These are phyloP conservation scores for Penium margaritaceum DNA, from an alignment of 139 green algal species.

Conservation along the genomic window DNA sequence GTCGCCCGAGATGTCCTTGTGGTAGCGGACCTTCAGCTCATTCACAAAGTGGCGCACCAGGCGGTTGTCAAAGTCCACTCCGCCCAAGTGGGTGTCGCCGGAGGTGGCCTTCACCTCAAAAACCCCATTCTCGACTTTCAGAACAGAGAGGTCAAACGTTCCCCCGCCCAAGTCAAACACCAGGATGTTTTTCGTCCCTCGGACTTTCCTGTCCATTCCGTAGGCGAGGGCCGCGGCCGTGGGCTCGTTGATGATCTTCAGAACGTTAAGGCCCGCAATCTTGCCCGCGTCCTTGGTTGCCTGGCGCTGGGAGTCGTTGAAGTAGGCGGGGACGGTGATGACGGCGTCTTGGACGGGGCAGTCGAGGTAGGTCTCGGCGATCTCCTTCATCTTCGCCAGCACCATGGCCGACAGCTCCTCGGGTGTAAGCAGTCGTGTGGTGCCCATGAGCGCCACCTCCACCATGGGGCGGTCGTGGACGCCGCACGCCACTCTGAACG, in stretches of 20 bases:
- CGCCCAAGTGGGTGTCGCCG: constrained; percentile 90
- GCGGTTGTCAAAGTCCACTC: no score
- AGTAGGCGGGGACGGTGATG: constrained; percentile 85
- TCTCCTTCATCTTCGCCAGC: constrained; percentile 84
- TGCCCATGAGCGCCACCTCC: constrained; percentile 44
- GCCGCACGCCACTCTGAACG: constrained; percentile 82
- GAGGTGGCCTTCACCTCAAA: constrained; percentile 88
- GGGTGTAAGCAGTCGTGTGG: constrained; percentile 66
- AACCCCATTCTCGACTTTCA: constrained; percentile 73
- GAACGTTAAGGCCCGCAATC: constrained; percentile 86
- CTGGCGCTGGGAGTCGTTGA: constrained; percentile 94
- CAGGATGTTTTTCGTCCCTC: constrained; percentile 30
- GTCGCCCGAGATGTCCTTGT: background rate
- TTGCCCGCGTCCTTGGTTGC: constrained; percentile 88
- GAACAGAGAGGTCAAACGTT: constrained; percentile 48
- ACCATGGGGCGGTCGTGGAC: constrained; percentile 83
- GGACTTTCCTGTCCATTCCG: constrained; percentile 50
- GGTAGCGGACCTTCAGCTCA: background rate
- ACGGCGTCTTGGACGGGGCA: constrained; percentile 71
- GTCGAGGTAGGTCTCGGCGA: constrained; percentile 70
- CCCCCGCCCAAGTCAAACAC: constrained; percentile 42
- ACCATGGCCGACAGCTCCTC: constrained; percentile 96
- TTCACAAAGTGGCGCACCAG: constrained; percentile 59
- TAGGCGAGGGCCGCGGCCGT: constrained; percentile 91
- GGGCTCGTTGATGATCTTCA: constrained; percentile 96